These are phyloP conservation scores for Elasticomyces elasticus DNA, from an alignment of 495 filamentous ascomycete genomes.

Conservation along the genomic window DNA sequence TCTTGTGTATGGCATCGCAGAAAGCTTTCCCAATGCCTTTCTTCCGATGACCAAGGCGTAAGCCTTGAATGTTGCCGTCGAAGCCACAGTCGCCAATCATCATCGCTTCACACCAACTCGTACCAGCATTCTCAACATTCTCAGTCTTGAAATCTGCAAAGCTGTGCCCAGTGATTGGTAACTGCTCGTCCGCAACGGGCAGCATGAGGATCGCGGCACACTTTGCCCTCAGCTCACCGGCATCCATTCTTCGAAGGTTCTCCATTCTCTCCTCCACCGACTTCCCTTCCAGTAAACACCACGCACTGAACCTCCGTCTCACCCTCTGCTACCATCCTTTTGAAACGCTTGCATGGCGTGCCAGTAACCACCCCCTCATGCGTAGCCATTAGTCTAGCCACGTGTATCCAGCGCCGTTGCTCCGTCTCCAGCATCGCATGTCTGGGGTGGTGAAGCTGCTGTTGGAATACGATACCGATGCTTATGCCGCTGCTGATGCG, in stretches of 20 bases:
- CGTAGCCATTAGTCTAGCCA: no score
- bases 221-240: conserved; percentile 28
- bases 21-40: conserved; percentile 31
- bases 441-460: conserved; percentile 9
- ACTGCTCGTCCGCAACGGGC: conserved; percentile 33
- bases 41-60: conserved; percentile 19
- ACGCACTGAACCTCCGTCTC: no score
- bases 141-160: conserved; percentile 19
- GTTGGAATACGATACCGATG: conserved; percentile 15
- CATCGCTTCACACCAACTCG: conserved; percentile 32
- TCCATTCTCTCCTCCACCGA: conserved; percentile 29
- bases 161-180: conserved; percentile 22
- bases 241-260: conserved; percentile 28
- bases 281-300: conserved; percentile 24
- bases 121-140: conserved; percentile 19
- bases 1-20: conserved; percentile 23
- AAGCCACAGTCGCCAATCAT: conserved; percentile 36
- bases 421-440: no score
- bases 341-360: no score
- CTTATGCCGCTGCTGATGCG: neutral
- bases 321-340: no score
- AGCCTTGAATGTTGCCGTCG: conserved; percentile 30
- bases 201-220: conserved; percentile 18
- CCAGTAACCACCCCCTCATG: no score
- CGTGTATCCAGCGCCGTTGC: no score